phyloP scores from a whole-genome alignment of 768 basidiomycete genomes.

The Rhizopogon rudus region DNA sequence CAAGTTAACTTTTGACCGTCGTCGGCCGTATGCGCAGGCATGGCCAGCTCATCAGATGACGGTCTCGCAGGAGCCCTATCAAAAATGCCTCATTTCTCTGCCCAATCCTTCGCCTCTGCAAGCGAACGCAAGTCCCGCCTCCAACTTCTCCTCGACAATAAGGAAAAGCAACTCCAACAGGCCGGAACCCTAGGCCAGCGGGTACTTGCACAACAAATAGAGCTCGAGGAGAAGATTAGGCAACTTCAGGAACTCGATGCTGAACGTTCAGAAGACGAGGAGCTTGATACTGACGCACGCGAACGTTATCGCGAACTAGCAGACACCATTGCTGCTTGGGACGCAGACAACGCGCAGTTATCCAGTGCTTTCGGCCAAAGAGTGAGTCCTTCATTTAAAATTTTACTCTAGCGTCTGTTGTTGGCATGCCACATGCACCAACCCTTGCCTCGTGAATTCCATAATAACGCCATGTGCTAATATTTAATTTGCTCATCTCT shows the following conservation, averaged over 20 bases:
- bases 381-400: constrained; percentile 35
- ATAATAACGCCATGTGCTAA: constrained; percentile 4
- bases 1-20: constrained; percentile 1
- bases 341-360: constrained; percentile 71
- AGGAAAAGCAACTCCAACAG: constrained; percentile 89
- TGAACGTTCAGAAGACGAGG: constrained; percentile 59
- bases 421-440: background rate
- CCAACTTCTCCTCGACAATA: constrained; percentile 74
- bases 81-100: constrained; percentile 38
- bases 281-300: constrained; percentile 61
- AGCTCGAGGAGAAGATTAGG: constrained; percentile 83
- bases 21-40: constrained; percentile 21
- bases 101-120: constrained; percentile 39
- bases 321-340: constrained; percentile 73
- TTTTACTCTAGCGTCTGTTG: background rate
- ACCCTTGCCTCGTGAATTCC: background rate
- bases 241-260: constrained; percentile 71
- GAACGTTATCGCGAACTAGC: constrained; percentile 74
- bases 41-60: constrained; percentile 37
- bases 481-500: constrained; percentile 1
- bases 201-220: constrained; percentile 89
- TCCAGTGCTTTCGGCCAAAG: constrained; percentile 62
- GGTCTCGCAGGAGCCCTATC: constrained; percentile 28
- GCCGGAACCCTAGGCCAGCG: constrained; percentile 92
- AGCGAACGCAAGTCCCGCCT: constrained; percentile 60